Evolutionary conservation across 2,329 filamentous ascomycete genomes (phyloP).

Genomic region (Grosmannia serpens): DNA sequence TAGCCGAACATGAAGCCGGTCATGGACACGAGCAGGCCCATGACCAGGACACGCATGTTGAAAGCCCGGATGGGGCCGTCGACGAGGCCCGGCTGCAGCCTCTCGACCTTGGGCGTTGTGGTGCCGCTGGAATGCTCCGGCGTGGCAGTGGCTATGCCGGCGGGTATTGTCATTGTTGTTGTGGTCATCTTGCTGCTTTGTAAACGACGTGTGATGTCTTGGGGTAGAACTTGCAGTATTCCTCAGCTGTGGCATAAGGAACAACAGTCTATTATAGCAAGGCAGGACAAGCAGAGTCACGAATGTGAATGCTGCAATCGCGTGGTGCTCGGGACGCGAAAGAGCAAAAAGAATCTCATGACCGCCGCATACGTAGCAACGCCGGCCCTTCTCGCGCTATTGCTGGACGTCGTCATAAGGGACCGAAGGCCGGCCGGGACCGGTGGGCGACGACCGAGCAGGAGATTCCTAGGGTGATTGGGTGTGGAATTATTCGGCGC

Average conservation of each 20-base stretch:
- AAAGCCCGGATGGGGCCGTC: not conserved
- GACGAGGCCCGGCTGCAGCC: not conserved
- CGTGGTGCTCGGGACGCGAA: not conserved
- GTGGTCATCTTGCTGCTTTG: not conserved
- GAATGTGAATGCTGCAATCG: not conserved
- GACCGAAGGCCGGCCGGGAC: no score
- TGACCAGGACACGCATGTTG: not conserved
- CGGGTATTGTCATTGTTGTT: not conserved
- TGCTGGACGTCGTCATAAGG: no score
- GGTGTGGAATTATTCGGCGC: not conserved
- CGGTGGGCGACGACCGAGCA: no score
- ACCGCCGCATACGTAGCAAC: not conserved
- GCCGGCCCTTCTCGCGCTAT: not conserved
- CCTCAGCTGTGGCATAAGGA: not conserved
- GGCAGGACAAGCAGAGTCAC: not conserved
- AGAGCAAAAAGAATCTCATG: not conserved
- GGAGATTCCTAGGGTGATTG: no score
- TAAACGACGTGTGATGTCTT: not conserved
- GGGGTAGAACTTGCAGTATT: not conserved
- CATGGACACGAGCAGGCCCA: not conserved
- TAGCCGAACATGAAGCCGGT: conserved; percentile 16
- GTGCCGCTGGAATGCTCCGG: not conserved
- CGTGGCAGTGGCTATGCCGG: not conserved
- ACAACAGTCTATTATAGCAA: not conserved
- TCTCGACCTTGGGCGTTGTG: not conserved